Conservation (phyloP, 257 asterid species). For the Fraxinus anomala region DNA sequence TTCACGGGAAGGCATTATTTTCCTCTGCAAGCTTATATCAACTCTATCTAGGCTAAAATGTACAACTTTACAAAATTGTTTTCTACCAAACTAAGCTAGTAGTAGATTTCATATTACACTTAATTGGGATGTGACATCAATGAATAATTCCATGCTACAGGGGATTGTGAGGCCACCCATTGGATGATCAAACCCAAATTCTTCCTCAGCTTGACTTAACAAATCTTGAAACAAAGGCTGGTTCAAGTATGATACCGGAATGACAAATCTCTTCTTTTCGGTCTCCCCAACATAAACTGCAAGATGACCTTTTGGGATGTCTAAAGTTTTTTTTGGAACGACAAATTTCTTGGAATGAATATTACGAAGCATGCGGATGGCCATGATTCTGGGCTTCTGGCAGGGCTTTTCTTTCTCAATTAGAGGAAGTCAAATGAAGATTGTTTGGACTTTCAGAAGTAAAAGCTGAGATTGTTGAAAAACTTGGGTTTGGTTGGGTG, state of each 20-base stretch:
- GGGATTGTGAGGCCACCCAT: too few species aligned
- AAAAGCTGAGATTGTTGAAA: neutral
- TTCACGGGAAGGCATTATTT: neutral
- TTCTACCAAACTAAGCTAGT: neutral
- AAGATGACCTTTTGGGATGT: conserved; percentile 35
- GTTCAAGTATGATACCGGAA: conserved; percentile 35
- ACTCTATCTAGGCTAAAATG: neutral
- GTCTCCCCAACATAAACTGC: conserved; percentile 37
- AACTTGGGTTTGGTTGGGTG: neutral
- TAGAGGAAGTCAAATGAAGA: neutral
- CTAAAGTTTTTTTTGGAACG: conserved; percentile 18
- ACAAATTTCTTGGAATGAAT: conserved; percentile 44
- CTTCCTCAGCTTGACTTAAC: too few species aligned
- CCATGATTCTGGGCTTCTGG: conserved; percentile 19
- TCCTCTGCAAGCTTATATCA: neutral
- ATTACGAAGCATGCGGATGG: conserved; percentile 40
- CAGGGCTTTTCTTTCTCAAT: neutral
- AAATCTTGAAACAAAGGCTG: neutral
- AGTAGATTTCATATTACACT: neutral
- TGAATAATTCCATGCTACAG: too few species aligned
- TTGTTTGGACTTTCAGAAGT: neutral
- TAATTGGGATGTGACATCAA: too few species aligned
- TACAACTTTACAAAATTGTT: conserved; percentile 16
- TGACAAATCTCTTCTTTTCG: conserved; percentile 27
- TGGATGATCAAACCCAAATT: too few species aligned